phyloP scores from a whole-genome alignment of 495 filamentous ascomycete genomes.

The Trichoderma asperelloides region DNA sequence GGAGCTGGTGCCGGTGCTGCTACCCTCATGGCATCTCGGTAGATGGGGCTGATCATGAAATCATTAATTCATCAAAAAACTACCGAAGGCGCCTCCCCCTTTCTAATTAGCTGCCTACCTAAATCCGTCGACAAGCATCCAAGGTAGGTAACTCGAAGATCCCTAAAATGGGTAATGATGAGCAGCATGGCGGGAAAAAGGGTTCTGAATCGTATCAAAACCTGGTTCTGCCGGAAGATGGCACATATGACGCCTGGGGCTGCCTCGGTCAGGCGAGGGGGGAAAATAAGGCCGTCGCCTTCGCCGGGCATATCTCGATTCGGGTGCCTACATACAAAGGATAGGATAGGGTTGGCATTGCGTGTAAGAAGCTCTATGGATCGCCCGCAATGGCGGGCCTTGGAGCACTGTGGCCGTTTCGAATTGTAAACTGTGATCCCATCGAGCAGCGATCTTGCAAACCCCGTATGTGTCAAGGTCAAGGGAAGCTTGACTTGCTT shows the following conservation, averaged over 20 bases:
- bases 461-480: not conserved
- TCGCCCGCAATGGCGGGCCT: not conserved
- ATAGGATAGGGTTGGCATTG: not conserved
- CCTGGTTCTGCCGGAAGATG: not conserved
- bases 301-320: not conserved
- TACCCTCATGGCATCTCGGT: not conserved
- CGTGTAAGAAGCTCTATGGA: not conserved
- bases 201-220: not conserved
- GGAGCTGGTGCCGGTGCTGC: not conserved
- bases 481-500: not conserved
- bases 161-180: not conserved
- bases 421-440: not conserved
- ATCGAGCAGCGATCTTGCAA: not conserved
- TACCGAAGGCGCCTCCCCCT: not conserved
- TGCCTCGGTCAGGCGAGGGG: not conserved
- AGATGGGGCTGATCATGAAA: conserved; percentile 4
- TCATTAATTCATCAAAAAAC: not conserved
- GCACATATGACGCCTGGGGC: not conserved
- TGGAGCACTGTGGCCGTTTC: conserved; percentile 5
- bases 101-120: not conserved
- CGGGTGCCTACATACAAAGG: not conserved
- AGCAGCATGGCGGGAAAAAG: not conserved
- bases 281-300: not conserved
- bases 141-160: not conserved
- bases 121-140: not conserved